Percentiles rank a stretch among this genome's conserved stretches.
phyloP scores from a whole-genome alignment of 2,329 filamentous ascomycete genomes.

The Diaporthe sp. region DNA sequence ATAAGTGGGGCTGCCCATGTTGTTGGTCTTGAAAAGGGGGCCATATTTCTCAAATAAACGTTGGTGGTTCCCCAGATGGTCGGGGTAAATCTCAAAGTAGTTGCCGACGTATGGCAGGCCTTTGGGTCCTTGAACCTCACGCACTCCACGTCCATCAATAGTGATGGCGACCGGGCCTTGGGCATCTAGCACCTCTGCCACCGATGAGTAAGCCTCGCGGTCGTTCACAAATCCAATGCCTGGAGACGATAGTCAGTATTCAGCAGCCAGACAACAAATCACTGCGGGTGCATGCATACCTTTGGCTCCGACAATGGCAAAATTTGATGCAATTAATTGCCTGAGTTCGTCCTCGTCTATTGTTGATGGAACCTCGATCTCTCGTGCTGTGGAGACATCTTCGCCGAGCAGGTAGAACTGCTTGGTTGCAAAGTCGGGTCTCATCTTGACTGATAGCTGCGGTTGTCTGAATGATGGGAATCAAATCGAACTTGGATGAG shows the following conservation, averaged over 20 bases:
- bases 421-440: constrained; percentile 46
- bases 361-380: constrained; percentile 53
- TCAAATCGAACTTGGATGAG: neutral
- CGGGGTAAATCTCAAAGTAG: constrained; percentile 68
- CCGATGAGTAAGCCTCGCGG: constrained; percentile 48
- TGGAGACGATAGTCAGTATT: constrained; percentile 38
- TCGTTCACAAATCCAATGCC: constrained; percentile 55
- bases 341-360: constrained; percentile 54
- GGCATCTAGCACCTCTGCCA: constrained; percentile 53
- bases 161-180: constrained; percentile 56
- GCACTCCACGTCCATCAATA: constrained; percentile 63
- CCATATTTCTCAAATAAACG: constrained; percentile 67
- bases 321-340: constrained; percentile 57
- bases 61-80: constrained; percentile 70
- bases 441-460: constrained; percentile 47
- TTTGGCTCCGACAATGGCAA: constrained; percentile 58
- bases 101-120: constrained; percentile 65
- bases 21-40: constrained; percentile 64
- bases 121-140: constrained; percentile 63
- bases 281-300: constrained; percentile 46
- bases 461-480: neutral
- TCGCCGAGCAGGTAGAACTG: constrained; percentile 60
- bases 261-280: neutral
- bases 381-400: constrained; percentile 50
- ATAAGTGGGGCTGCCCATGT: constrained; percentile 64